Percentiles rank a stretch among this genome's conserved stretches.
Evolutionary conservation across 1,139 yeast species (phyloP).

Genomic region (Suhomyces bribrorum): DNA sequence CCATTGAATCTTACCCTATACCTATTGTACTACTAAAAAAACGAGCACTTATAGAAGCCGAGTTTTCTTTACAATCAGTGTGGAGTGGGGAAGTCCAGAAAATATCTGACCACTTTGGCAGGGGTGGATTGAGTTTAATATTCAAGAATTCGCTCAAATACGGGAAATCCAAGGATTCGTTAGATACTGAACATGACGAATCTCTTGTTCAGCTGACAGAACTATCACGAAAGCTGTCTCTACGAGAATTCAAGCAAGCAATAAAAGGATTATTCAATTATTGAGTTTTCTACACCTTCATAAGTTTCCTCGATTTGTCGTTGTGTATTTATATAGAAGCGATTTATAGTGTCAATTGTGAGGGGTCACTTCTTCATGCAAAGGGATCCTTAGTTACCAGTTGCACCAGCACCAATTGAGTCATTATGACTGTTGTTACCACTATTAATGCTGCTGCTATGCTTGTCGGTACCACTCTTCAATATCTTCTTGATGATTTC

Average conservation of each 20-base stretch:
- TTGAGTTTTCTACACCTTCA: too few relatives aligned
- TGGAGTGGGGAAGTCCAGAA: slow-evolving; percentile 3
- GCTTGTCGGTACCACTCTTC: slow-evolving; percentile 53
- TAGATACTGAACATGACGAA: too few relatives aligned
- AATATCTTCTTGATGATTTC: slow-evolving; percentile 57
- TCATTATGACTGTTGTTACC: slow-evolving; percentile 32
- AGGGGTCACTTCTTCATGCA: slow-evolving; percentile 2
- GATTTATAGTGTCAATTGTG: background rate
- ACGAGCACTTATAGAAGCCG: background rate
- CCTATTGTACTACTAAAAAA: slow-evolving; percentile 1
- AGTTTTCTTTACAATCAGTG: background rate
- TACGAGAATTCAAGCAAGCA: background rate
- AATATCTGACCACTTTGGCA: background rate
- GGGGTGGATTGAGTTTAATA: background rate
- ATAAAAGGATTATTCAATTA: too few relatives aligned
- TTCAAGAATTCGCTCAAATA: background rate
- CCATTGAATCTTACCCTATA: background rate
- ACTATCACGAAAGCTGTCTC: background rate
- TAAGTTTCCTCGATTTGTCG: too few relatives aligned
- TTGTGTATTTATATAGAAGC: background rate
- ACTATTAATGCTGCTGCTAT: slow-evolving; percentile 14
- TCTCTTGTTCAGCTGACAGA: too few relatives aligned
- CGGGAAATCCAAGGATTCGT: background rate
- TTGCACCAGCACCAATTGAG: slow-evolving; percentile 36
- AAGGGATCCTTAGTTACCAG: slow-evolving; percentile 24